Conservation (phyloP, 2,329 filamentous ascomycete species). For the Mariannaea sp. region DNA sequence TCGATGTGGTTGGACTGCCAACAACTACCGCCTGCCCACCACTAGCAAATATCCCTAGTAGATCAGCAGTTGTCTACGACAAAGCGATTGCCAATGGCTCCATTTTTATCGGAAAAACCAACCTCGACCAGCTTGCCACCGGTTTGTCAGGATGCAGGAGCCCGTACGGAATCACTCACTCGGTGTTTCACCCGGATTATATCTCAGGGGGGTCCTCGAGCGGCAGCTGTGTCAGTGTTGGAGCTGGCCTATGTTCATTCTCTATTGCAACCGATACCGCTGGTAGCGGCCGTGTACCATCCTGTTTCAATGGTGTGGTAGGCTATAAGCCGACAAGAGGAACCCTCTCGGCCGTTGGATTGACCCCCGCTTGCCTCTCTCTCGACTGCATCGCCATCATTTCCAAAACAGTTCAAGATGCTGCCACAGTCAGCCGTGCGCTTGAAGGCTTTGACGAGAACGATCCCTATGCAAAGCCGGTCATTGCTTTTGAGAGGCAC, state of each 20-base stretch:
- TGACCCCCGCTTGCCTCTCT: conserved; percentile 57
- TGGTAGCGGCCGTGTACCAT: conserved; percentile 53
- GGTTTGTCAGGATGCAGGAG: conserved; percentile 63
- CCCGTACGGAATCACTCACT: conserved; percentile 55
- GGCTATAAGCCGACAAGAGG: conserved; percentile 56
- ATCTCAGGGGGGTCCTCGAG: conserved; percentile 58
- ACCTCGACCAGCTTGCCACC: conserved; percentile 66
- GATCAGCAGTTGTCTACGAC: conserved; percentile 51
- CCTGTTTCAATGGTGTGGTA: conserved; percentile 58
- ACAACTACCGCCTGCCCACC: conserved; percentile 58
- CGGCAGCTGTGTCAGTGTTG: conserved; percentile 59
- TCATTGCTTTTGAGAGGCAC: conserved; percentile 52
- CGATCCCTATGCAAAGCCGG: conserved; percentile 58
- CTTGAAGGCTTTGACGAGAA: conserved; percentile 49
- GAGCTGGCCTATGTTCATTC: conserved; percentile 57
- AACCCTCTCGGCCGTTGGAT: conserved; percentile 51
- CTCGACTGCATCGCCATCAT: conserved; percentile 59
- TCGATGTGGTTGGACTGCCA: conserved; percentile 54
- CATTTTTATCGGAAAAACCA: conserved; percentile 57
- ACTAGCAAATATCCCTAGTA: conserved; percentile 51
- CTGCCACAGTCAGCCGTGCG: conserved; percentile 51
- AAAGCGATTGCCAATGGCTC: conserved; percentile 54
- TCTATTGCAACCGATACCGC: conserved; percentile 62
- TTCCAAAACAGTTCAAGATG: conserved; percentile 51
- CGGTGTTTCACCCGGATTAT: conserved; percentile 40